Evolutionary conservation across 2,329 filamentous ascomycete species (phyloP).

Genomic region (Cordyceps farinosa): DNA sequence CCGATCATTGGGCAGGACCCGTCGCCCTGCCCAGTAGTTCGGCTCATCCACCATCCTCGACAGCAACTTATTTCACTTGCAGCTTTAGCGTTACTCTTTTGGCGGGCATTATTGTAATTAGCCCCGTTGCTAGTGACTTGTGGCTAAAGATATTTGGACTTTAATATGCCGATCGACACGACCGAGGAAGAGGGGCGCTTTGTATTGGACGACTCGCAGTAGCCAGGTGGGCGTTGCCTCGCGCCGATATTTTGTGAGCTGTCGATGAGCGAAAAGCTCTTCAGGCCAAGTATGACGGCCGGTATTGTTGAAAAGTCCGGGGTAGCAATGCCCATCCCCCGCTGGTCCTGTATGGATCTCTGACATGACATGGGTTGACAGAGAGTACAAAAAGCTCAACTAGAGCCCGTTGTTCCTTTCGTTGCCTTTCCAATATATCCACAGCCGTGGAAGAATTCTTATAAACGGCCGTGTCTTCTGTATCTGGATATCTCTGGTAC

Average conservation of each 20-base stretch:
- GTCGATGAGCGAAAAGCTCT: neutral
- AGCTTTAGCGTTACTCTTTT: neutral
- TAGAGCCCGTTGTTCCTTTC: neutral
- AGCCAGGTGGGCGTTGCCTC: neutral
- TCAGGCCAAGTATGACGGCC: neutral
- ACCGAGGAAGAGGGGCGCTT: neutral
- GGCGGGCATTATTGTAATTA: neutral
- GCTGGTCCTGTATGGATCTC: neutral
- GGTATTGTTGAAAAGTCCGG: neutral
- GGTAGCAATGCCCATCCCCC: neutral
- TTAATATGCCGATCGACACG: neutral
- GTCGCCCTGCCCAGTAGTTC: neutral
- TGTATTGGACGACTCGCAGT: neutral
- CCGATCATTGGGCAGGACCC: neutral
- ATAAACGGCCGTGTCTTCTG: neutral
- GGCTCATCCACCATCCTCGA: neutral
- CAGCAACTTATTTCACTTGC: constrained; percentile 3
- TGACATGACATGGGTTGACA: neutral
- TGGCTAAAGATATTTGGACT: neutral
- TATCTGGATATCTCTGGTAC: neutral
- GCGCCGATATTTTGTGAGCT: neutral
- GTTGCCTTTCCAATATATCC: neutral
- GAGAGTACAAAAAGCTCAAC: neutral
- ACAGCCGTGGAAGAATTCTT: neutral
- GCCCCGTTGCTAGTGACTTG: neutral